Base-by-base conservation (phyloP, 805 yeast species). In the Metschnikowia sp. region DNA sequence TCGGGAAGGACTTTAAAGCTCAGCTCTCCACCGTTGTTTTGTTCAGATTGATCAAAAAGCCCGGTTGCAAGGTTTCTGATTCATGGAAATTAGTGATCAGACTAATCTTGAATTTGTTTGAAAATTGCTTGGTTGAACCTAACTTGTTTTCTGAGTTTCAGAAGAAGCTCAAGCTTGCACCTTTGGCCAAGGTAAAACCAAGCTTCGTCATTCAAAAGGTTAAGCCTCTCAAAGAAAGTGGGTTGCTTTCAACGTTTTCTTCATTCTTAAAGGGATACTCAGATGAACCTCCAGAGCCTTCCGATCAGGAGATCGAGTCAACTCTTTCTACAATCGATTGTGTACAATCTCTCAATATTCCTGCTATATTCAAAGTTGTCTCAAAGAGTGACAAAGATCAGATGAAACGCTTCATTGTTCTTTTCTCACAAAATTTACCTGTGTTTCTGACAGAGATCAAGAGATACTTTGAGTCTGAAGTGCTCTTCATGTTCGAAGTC, bases 1-100 rank as follows among this genome's bases (percentile, higher is more conserved):
- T 94, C 61, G 99, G 99, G 7, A 76, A 85, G 40, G 94, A 90
- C 60, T 88, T 88, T 69, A 89, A 91, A 59, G 96, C 96, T 0
- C 99, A 95, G 61, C 70, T 92, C 51, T 85, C 97, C 10, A 77
- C 90, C 2, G 90, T 91, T 42, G 92, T 92, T 1, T 71, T 92
- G 41, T 90, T 92, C 72, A 75, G 96, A 52, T 79, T 92, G 31
- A 67, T 88, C 30, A 80, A 81, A 53, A 79, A 81, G 54, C 82
- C 81, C 30, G 73, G 74, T 22, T 73, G 78, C 43, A 64, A 66
- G 34, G 75, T 82, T 6, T 65, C 83, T 3, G 60, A 69, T 3
- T 70, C 83, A 10, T 90, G 96, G 96, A 61, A 64, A 9, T 69
- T 77, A 18, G 68, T 89, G 4, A 58, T 86, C 11, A 76, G 76